Evolutionary conservation across 495 filamentous ascomycete genomes (phyloP), one percentile per base, ranked within the genome.

Genomic region (Ascobolus immersus): DNA sequence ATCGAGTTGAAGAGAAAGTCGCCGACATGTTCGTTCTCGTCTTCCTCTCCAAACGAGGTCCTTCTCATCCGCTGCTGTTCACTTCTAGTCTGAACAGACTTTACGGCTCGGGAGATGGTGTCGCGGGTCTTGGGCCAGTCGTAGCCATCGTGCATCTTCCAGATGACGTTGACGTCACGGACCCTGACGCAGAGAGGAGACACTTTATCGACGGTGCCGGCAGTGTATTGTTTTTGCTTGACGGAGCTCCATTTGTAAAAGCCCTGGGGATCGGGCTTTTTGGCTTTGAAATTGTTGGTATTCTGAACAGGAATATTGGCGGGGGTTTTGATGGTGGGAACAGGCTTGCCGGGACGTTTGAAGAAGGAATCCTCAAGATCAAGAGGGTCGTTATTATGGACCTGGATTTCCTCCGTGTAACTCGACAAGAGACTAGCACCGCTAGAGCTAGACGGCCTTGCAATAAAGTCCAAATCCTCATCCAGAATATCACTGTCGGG

Each of bases 1-100:
- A 99, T 91, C 0, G 86, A 94, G 44, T 94, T 93, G 64, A 99
- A 99, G 14, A 99, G 62, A 45, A 81, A 89, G 49, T 94, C 86
- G 1, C 73, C 81, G 11, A 84, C 71, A 1, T 73, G 73, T 44
- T 80, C 77, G 25, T 78, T 68, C 15, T 92, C 80, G 6, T 78
- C 70, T 20, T 65, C 55, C 0, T 64, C 62, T n/a, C n/a, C n/a
- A n/a, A n/a, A n/a, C n/a, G n/a, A n/a, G n/a, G n/a, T n/a, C n/a
- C n/a, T n/a, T n/a, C n/a, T n/a, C 30, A 61, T 53, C 25, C 67
- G 62, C 17, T 73, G 66, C 44, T 93, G 77, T 13, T 71, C 66
- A 10, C 77, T 81, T 44, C 71, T 76, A 20, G 56, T 59, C 48
- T 94, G 79, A 1, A 94, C 71, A 20, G 86, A 70, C 37, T 81